A percentile compares a stretch with the other conserved stretches of the same genome.
Conservation (phyloP, 2,329 filamentous ascomycete species). For the Graphilbum sp. region DNA sequence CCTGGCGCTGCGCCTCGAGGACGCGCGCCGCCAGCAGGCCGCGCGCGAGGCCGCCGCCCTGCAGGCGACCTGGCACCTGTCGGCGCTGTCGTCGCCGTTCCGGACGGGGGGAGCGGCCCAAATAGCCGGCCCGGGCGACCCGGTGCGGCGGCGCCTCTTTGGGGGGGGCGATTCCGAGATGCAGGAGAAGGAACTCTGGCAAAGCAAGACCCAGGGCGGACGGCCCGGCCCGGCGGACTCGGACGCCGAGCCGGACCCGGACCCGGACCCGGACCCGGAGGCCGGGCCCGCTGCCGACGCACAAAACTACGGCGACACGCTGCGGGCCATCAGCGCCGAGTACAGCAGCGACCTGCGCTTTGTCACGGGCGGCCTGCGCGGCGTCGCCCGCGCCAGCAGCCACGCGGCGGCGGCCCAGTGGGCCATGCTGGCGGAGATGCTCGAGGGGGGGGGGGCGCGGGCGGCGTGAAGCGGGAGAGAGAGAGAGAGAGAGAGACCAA, state of each 20-base stretch:
- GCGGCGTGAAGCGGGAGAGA: neutral
- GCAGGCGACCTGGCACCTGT: constrained; percentile 23
- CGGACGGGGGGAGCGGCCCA: constrained; percentile 7
- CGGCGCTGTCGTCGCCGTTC: constrained; percentile 17
- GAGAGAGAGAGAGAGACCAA: too few relatives aligned
- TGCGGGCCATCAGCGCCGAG: constrained; percentile 41
- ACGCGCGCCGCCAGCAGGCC: constrained; percentile 30
- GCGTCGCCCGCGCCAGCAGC: constrained; percentile 57
- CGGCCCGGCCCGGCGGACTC: too few relatives aligned
- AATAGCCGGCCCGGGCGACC: constrained; percentile 4
- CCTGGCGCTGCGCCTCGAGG: constrained; percentile 52
- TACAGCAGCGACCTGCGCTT: constrained; percentile 54
- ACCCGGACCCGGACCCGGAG: constrained; percentile 7
- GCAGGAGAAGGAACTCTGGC: too few relatives aligned
- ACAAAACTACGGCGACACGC: constrained; percentile 28
- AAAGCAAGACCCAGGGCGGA: too few relatives aligned
- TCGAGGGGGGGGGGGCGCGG: constrained; percentile 32
- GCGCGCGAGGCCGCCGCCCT: constrained; percentile 20
- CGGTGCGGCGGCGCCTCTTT: constrained; percentile 3
- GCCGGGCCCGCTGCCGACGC: constrained; percentile 8
- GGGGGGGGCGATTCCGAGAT: neutral
- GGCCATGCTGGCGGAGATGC: constrained; percentile 67
- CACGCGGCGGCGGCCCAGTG: constrained; percentile 44
- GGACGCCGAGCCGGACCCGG: too few relatives aligned
- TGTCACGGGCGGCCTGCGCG: constrained; percentile 54